Base-by-base conservation (phyloP, 192 early-diverging fungal genomes). In the Coemansia sp. region DNA sequence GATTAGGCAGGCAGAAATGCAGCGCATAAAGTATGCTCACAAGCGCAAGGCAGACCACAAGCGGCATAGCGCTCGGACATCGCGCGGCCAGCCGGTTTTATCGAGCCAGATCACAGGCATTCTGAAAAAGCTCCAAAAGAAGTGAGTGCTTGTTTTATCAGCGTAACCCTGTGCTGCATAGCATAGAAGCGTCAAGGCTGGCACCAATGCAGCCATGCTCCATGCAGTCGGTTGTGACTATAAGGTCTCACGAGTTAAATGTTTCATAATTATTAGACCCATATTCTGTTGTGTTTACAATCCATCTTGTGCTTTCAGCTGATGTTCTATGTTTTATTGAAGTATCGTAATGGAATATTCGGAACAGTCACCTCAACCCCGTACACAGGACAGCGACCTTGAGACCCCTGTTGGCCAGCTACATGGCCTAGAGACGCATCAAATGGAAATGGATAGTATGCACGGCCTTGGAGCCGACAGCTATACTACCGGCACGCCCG, bases 31-130 rank as follows among this genome's bases (percentile, higher is more conserved):
- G 49, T 58, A 53, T 39, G 39, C 58, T 43, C 65, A 65, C 14
- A 53, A 57, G 26, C 65, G 72, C 49, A 69, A 65, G 50, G 53
- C 58, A 15, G 57, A 68, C 48, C 65, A 50, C 39, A 69, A 61
- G 28, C 61, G 51, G 50, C 66, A 63, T 48, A 69, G 42, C 8
- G 65, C 62, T 6, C 47, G 62, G 18, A 75, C 65, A 4, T 48
- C 50, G 40, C 61, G 62, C 12, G 72, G 72, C 9, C 72, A 75
- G 66, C 72, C 72, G 11, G 50, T 61, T 33, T 46, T 75, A 21
- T 51, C 72, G 23, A 69, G 61, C 58, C 72, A 75, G 45, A 68
- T 75, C 43, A 39, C 20, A 36, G 38, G 46, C 10, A 35, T 75
- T 20, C 46, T 75, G 58, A 50, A 50, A 16, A 75, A 68, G 55